Conservation (phyloP, 1,139 yeast genomes). For the Protomyces macrosporus region DNA sequence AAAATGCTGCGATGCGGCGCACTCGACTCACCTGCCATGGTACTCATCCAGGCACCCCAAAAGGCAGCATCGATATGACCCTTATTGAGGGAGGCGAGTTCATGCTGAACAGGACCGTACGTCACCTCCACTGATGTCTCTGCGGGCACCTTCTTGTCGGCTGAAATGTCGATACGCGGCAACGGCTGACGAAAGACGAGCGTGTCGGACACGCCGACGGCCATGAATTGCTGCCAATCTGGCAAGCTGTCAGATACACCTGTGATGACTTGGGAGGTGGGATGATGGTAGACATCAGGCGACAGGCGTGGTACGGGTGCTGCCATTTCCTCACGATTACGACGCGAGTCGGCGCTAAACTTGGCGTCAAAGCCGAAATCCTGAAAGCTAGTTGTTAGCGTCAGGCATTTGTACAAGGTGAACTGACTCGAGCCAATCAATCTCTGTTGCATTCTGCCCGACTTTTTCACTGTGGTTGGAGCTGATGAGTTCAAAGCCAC, state of each 20-base stretch:
- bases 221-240: constrained; percentile 16
- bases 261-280: background rate
- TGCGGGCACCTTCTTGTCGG: background rate
- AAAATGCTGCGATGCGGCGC: background rate
- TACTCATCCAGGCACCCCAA: constrained; percentile 14
- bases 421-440: background rate
- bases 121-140: background rate
- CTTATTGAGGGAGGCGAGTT: background rate
- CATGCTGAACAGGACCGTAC: background rate
- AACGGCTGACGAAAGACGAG: background rate
- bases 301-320: background rate
- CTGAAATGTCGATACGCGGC: background rate
- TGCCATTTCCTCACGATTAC: background rate
- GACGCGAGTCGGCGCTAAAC: background rate
- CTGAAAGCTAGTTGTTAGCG: background rate
- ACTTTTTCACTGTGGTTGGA: background rate
- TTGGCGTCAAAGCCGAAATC: background rate
- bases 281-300: too few relatives aligned
- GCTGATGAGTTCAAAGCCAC: constrained; percentile 3
- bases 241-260: background rate
- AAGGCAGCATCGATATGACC: constrained; percentile 2
- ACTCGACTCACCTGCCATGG: constrained; percentile 8
- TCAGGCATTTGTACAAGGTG: background rate
- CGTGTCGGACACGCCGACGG: background rate
- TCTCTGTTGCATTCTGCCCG: background rate